Conservation (phyloP, 345 rosid genomes). For the Ricinus communis region DNA sequence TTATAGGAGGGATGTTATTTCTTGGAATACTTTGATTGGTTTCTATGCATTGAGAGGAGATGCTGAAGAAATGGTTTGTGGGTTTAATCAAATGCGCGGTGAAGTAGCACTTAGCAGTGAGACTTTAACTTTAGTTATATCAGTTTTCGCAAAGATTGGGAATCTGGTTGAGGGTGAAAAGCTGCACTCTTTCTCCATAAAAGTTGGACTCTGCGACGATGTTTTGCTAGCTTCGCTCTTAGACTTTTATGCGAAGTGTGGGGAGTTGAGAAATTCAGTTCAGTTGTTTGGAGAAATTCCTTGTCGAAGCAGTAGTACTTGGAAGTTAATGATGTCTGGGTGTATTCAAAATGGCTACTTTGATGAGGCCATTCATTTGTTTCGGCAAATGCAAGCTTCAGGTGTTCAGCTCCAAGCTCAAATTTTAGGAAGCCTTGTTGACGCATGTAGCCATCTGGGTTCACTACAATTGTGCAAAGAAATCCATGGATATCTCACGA, state of each 20-base stretch:
- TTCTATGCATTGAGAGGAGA: conserved; percentile 26
- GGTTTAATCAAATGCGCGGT: conserved; percentile 24
- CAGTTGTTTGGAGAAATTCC: conserved; percentile 27
- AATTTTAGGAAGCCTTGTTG: conserved; percentile 27
- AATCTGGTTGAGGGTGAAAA: conserved; percentile 27
- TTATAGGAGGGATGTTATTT: conserved; percentile 29
- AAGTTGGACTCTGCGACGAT: conserved; percentile 32
- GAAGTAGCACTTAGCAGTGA: conserved; percentile 21
- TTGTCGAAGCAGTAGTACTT: conserved; percentile 25
- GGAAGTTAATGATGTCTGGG: conserved; percentile 38
- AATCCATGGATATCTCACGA: conserved; percentile 31
- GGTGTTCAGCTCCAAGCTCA: conserved; percentile 27
- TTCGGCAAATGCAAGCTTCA: conserved; percentile 25
- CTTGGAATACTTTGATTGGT: conserved; percentile 38
- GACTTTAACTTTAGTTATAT: conserved; percentile 27
- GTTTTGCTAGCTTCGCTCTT: conserved; percentile 36
- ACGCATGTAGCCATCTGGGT: conserved; percentile 30
- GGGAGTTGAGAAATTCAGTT: conserved; percentile 19
- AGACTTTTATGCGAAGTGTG: conserved; percentile 45
- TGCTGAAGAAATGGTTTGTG: conserved; percentile 6
- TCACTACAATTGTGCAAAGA: conserved; percentile 33
- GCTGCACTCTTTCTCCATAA: conserved; percentile 31
- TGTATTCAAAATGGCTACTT: conserved; percentile 31
- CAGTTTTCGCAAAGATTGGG: conserved; percentile 25
- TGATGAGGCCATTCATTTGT: conserved; percentile 30